Evolutionary conservation across 2,329 filamentous ascomycete genomes (phyloP).

Genomic region (Cordyceps pruinosa): DNA sequence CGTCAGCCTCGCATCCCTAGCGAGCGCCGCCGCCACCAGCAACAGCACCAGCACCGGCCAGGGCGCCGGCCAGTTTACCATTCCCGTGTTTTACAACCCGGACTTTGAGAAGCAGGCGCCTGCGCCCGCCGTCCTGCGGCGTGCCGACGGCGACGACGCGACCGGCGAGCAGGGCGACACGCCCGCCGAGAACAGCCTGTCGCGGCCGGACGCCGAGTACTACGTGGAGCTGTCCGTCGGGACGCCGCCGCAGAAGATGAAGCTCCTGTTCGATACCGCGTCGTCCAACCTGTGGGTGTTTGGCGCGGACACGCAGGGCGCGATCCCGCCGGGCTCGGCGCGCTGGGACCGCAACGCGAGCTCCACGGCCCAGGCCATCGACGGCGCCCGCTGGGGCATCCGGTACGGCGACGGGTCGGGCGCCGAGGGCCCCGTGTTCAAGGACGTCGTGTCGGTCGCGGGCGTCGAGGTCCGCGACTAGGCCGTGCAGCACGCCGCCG

Average conservation of each 20-base stretch:
- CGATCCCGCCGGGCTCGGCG: conserved; percentile 27
- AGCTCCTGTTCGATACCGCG: conserved; percentile 36
- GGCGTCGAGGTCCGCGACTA: conserved; percentile 33
- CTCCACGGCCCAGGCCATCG: conserved; percentile 30
- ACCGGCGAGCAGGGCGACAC: not conserved
- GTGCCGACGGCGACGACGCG: not conserved
- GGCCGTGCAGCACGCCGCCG: conserved; percentile 36
- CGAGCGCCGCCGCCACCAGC: too few species aligned
- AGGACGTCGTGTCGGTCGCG: conserved; percentile 36
- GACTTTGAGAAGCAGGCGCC: too few species aligned
- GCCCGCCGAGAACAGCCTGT: not conserved
- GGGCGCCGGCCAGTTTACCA: too few species aligned
- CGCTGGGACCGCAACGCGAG: conserved; percentile 32
- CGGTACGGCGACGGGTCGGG: conserved; percentile 37
- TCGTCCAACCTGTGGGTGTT: conserved; percentile 37
- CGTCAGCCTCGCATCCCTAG: too few species aligned
- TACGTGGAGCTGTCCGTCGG: conserved; percentile 1
- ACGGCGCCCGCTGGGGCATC: conserved; percentile 34
- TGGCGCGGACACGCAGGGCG: conserved; percentile 21
- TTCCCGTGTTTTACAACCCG: not conserved
- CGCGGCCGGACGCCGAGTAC: not conserved
- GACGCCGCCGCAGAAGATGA: conserved; percentile 32
- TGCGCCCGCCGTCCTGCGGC: too few species aligned
- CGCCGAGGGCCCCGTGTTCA: conserved; percentile 37
- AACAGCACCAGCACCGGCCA: too few species aligned